Conservation (phyloP, 805 yeast genomes). For the Allodekkera sacchari region DNA sequence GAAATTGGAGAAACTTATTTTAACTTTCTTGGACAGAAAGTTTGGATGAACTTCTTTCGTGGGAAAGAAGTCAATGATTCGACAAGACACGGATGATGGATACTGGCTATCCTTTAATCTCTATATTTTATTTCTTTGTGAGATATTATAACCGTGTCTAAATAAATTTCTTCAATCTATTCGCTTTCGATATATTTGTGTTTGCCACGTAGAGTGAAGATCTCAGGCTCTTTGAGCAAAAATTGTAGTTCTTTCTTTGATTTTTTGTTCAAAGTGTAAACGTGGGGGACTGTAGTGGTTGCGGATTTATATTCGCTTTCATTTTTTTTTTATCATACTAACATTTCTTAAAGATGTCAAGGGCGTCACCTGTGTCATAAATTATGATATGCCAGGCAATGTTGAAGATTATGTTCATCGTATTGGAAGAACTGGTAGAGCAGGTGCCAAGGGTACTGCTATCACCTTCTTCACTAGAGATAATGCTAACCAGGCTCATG, state of each 20-base stretch:
- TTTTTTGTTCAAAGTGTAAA: constrained; percentile 2
- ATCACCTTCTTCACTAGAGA: constrained; percentile 87
- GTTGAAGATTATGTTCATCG: constrained; percentile 98
- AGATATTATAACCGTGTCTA: too few relatives aligned
- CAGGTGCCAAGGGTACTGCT: constrained; percentile 94
- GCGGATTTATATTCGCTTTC: neutral
- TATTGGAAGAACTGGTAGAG: constrained; percentile 99
- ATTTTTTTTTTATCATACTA: constrained; percentile 6
- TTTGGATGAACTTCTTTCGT: too few relatives aligned
- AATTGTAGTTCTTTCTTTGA: constrained; percentile 2
- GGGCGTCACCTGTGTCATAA: constrained; percentile 89
- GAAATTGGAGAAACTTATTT: too few relatives aligned
- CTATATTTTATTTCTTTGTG: too few relatives aligned
- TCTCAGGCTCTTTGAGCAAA: constrained; percentile 1
- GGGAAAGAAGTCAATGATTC: too few relatives aligned
- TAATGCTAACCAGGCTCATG: constrained; percentile 83
- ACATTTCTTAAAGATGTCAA: constrained; percentile 67
- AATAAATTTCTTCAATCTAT: too few relatives aligned
- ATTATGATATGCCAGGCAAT: constrained; percentile 96
- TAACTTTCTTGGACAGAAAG: too few relatives aligned
- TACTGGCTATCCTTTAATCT: too few relatives aligned
- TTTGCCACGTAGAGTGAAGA: too few relatives aligned
- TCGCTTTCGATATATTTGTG: too few relatives aligned
- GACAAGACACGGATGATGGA: too few relatives aligned
- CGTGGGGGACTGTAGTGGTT: neutral